Evolutionary conservation across 1,139 yeast genomes (phyloP).

Genomic region (Candida gigantensis): DNA sequence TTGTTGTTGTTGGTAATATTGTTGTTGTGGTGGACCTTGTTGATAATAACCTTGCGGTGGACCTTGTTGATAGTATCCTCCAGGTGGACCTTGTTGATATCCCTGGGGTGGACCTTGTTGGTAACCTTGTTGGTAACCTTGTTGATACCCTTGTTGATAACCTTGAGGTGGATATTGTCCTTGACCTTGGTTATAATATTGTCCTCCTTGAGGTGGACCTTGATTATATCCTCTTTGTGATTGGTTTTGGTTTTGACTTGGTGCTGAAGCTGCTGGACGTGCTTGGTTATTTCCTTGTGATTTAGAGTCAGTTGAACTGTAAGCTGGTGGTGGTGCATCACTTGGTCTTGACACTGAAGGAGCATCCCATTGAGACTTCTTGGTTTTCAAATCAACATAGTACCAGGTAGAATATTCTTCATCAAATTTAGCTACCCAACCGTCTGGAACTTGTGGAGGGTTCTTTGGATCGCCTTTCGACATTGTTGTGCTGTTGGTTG

Average conservation of each 20-base stretch:
- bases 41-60: constrained; percentile 16
- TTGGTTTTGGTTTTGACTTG: too few relatives aligned
- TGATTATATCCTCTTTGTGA: not conserved
- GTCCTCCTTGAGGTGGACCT: constrained; percentile 14
- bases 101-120: constrained; percentile 20
- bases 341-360: constrained; percentile 47
- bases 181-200: constrained; percentile 12
- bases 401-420: constrained; percentile 75
- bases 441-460: constrained; percentile 64
- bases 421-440: constrained; percentile 90
- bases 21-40: constrained; percentile 16
- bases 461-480: constrained; percentile 26
- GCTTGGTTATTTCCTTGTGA: constrained; percentile 10
- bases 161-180: constrained; percentile 23
- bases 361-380: constrained; percentile 87
- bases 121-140: constrained; percentile 18
- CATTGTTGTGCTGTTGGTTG: constrained; percentile 7
- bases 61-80: constrained; percentile 19
- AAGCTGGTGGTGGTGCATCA: constrained; percentile 37
- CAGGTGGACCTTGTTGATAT: constrained; percentile 20
- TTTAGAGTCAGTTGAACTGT: constrained; percentile 26
- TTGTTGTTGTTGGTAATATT: constrained; percentile 17
- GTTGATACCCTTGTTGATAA: constrained; percentile 19
- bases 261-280: constrained; percentile 11
- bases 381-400: constrained; percentile 72